Percentiles rank a stretch among this genome's conserved stretches.
phyloP scores from a whole-genome alignment of 2,329 filamentous ascomycete genomes.

The Tolypocladium ovalisporum region DNA sequence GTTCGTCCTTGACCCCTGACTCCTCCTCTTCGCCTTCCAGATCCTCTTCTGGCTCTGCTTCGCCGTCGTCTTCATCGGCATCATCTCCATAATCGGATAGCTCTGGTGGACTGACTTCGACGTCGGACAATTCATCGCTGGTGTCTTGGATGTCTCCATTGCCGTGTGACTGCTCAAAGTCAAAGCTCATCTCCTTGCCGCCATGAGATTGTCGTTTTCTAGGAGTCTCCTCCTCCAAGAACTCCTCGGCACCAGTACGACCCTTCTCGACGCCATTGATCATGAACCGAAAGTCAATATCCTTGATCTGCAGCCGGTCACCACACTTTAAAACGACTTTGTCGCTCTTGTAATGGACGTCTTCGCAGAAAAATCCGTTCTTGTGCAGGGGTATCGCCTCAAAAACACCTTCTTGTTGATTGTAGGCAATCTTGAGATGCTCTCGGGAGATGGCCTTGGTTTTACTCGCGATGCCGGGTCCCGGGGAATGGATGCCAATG shows the following conservation, averaged over 20 bases:
- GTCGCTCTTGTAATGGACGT: conserved; percentile 43
- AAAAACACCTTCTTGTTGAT: conserved; percentile 50
- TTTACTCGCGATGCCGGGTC: conserved; percentile 45
- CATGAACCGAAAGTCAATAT: conserved; percentile 56
- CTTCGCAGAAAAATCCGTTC: conserved; percentile 61
- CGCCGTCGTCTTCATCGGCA: conserved; percentile 14
- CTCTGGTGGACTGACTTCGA: conserved; percentile 28
- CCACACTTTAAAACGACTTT: conserved; percentile 51
- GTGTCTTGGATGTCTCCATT: conserved; percentile 45
- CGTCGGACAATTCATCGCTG: conserved; percentile 39
- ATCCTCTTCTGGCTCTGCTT: conserved; percentile 7
- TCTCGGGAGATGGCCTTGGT: conserved; percentile 66
- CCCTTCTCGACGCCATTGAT: conserved; percentile 53
- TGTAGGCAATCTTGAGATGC: conserved; percentile 64
- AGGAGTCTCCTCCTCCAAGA: conserved; percentile 36
- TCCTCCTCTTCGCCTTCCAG: conserved; percentile 11
- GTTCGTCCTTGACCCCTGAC: conserved; percentile 17
- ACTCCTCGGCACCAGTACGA: conserved; percentile 46
- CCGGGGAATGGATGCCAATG: conserved; percentile 62
- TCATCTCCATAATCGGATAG: conserved; percentile 24
- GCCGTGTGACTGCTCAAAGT: conserved; percentile 54
- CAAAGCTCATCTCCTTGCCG: conserved; percentile 63
- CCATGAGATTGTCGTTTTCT: conserved; percentile 42
- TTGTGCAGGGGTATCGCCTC: conserved; percentile 50
- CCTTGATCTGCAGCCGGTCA: conserved; percentile 60